A percentile compares a stretch with the other conserved stretches of the same genome.
Conservation (phyloP, 768 basidiomycete genomes). For the Termitomyces sp. region DNA sequence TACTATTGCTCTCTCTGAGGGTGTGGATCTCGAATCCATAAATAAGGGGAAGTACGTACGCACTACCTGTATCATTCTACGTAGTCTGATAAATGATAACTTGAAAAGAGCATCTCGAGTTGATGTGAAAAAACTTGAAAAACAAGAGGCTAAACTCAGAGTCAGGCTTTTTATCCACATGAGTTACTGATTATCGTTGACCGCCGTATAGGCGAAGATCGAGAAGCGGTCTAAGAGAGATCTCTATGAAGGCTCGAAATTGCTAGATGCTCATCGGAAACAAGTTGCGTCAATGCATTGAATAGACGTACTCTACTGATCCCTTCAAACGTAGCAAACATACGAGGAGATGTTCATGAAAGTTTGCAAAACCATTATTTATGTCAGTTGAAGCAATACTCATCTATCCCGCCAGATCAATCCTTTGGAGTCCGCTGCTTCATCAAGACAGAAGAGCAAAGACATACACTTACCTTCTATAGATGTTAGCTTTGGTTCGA, state of each 20-base stretch:
- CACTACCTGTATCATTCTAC: constrained; percentile 1
- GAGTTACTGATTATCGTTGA: background rate
- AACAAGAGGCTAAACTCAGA: constrained; percentile 94
- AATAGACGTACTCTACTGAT: constrained; percentile 3
- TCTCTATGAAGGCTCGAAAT: constrained; percentile 94
- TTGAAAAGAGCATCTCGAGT: constrained; percentile 74
- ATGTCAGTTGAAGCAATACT: background rate
- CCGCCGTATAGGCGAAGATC: constrained; percentile 72
- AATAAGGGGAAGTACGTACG: constrained; percentile 84
- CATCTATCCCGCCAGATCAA: constrained; percentile 57
- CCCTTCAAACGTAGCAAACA: constrained; percentile 57
- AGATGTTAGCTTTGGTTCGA: constrained; percentile 94
- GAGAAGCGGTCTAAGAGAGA: constrained; percentile 90
- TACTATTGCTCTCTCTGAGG: constrained; percentile 75
- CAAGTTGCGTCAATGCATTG: constrained; percentile 45
- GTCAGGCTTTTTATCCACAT: constrained; percentile 26
- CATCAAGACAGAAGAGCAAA: constrained; percentile 92
- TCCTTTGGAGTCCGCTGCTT: constrained; percentile 74
- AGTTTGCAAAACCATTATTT: constrained; percentile 30
- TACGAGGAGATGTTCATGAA: constrained; percentile 99
- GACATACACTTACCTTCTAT: constrained; percentile 94
- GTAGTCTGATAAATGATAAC: constrained; percentile 11
- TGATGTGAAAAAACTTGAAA: constrained; percentile 93
- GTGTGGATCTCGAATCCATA: constrained; percentile 86
- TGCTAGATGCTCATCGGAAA: constrained; percentile 88